phyloP scores from a whole-genome alignment of 164 flowering plant genomes.

The Protea cynaroides region DNA sequence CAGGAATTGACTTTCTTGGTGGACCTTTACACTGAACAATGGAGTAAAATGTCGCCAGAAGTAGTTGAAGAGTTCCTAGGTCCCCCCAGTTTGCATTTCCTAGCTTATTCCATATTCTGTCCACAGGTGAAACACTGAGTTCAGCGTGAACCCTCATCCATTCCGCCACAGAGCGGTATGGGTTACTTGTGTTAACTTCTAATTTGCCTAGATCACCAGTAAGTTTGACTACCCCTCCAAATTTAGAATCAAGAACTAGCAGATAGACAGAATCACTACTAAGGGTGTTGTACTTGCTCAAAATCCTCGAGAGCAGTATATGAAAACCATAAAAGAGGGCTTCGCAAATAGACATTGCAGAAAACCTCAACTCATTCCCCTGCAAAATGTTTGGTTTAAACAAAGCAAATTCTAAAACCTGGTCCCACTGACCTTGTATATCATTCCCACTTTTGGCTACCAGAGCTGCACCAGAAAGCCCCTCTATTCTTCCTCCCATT shows the following conservation, averaged over 20 bases:
- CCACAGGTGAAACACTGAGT: constrained; percentile 55
- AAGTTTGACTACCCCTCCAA: constrained; percentile 66
- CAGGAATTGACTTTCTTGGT: constrained; percentile 57
- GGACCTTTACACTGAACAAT: constrained; percentile 60
- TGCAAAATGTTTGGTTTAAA: constrained; percentile 40
- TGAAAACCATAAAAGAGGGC: constrained; percentile 62
- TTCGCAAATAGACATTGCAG: constrained; percentile 43
- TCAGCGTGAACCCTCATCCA: constrained; percentile 62
- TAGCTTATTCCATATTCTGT: constrained; percentile 77
- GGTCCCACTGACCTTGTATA: constrained; percentile 43
- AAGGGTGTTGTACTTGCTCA: constrained; percentile 33
- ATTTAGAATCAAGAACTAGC: constrained; percentile 55
- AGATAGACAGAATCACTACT: constrained; percentile 36
- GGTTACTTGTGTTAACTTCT: constrained; percentile 41
- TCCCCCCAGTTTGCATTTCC: constrained; percentile 92
- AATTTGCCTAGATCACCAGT: constrained; percentile 61
- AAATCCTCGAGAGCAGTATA: constrained; percentile 46
- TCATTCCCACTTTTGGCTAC: constrained; percentile 30
- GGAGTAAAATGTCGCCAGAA: constrained; percentile 68
- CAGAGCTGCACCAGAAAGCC: constrained; percentile 52
- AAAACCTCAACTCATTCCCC: constrained; percentile 40
- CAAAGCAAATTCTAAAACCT: constrained; percentile 44
- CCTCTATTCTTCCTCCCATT: constrained; percentile 39
- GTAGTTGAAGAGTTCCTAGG: constrained; percentile 60
- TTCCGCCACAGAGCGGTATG: constrained; percentile 48